These are phyloP conservation scores for Cutaneotrichosporon mucoides DNA, from an alignment of 1,284 basidiomycete species.

Conservation along the genomic window DNA sequence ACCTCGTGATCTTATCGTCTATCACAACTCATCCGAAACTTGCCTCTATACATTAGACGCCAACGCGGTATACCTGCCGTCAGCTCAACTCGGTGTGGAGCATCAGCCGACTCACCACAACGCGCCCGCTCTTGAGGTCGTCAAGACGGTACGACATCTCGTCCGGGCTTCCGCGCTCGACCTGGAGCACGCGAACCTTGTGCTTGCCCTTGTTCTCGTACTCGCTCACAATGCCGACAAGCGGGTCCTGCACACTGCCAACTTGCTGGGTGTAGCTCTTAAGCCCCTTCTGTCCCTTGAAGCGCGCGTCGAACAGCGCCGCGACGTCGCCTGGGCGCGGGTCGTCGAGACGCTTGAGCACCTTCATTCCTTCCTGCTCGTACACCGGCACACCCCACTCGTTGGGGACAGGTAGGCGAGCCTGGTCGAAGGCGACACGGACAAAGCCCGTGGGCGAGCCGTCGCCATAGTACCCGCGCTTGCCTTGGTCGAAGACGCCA, in stretches of 20 bases:
- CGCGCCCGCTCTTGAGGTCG: slow-evolving; percentile 17
- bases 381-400: slow-evolving; percentile 70
- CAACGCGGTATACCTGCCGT: no score
- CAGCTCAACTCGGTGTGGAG: no score
- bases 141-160: slow-evolving; percentile 21
- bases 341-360: slow-evolving; percentile 69
- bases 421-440: slow-evolving; percentile 55
- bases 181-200: slow-evolving; percentile 77
- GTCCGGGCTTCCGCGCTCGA: slow-evolving; percentile 39
- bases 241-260: slow-evolving; percentile 58
- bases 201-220: slow-evolving; percentile 73
- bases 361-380: slow-evolving; percentile 61
- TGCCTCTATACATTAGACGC: no score
- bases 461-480: slow-evolving; percentile 70
- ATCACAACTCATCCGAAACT: no score
- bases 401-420: slow-evolving; percentile 22
- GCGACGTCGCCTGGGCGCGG: slow-evolving; percentile 76
- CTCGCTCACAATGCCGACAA: slow-evolving; percentile 72
- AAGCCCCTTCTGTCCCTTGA: slow-evolving; percentile 80
- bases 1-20: no score
- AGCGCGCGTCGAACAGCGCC: slow-evolving; percentile 66
- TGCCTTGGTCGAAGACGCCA: slow-evolving; percentile 66
- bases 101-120: background rate
- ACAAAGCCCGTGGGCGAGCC: slow-evolving; percentile 77
- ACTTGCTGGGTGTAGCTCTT: slow-evolving; percentile 65